Evolutionary conservation across 805 yeast species (phyloP), one percentile per base, ranked within the genome.

Genomic region (Wilhelminamyces savonicus): DNA sequence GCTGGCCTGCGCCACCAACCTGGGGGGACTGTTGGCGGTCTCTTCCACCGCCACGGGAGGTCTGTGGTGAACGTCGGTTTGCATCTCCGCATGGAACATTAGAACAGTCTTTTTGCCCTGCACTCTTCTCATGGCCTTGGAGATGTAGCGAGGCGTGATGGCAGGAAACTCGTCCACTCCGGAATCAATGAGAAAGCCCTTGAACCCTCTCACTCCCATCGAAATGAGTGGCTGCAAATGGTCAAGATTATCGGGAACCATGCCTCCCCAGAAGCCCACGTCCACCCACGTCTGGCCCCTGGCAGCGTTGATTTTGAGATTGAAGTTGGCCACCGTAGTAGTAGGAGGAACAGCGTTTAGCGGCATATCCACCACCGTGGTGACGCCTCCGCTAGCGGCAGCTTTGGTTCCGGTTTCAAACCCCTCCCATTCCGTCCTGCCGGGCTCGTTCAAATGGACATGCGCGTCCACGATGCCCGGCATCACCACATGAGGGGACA

Each of bases 391-490:
- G 9, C 88, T 70, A 0, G 94, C 94, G 0, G 97, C 97, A 2
- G 95, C 83, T 50, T 80, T 79, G 0, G 97, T 88, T 0, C 97
- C 97, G 0, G 95, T 82, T n/a, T 78, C 95, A 52, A 90, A 88
- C 2, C 97, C 97, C 56, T 88, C 97, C 97, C 97, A 88, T 39
- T 87, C 95, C 1, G 97, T 88, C 44, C 97, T 66, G n/a, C 97
- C 97, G 0, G 97, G 97, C 48, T 90, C 97, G 54, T 90, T 90
- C 43, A 88, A 62, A 49, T 88, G 97, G 16, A 88, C 97, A 54
- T 88, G 97, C 4, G 95, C 73, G 49, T 88, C 97, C 4, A 88
- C 94, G 18, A 88, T 68, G 0, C 97, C 97, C 0, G 97, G 97
- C 64, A 90, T 62, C 9, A 88, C 69, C 19, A 72, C 73, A 13